Conservation (phyloP, 129 eudicot genomes). For the Pittosporum tobira region DNA sequence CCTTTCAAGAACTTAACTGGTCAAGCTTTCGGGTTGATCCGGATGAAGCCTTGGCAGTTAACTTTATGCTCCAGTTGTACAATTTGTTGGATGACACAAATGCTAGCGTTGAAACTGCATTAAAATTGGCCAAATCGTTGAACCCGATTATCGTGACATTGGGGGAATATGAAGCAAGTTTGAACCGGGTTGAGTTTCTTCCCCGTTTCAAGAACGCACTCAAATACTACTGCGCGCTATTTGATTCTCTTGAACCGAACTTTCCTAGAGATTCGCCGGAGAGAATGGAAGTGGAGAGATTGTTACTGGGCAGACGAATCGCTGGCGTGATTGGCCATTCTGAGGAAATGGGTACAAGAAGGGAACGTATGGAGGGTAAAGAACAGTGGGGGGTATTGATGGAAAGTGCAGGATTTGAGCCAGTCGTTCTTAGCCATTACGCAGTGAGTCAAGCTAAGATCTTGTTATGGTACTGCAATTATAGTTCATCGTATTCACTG, state of each 20-base stretch:
- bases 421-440: constrained; percentile 64
- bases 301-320: constrained; percentile 61
- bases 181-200: constrained; percentile 54
- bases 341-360: constrained; percentile 37
- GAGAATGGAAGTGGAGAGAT: constrained; percentile 58
- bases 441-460: constrained; percentile 84
- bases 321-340: constrained; percentile 47
- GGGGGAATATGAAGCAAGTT: constrained; percentile 77
- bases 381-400: constrained; percentile 64
- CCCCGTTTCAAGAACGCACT: constrained; percentile 58
- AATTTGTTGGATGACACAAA: constrained; percentile 47
- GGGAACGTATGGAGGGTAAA: constrained; percentile 76
- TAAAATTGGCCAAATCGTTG: constrained; percentile 60
- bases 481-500: constrained; percentile 51
- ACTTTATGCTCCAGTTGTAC: constrained; percentile 87
- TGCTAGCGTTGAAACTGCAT: constrained; percentile 36
- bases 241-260: constrained; percentile 72
- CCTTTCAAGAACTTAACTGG: constrained; percentile 33
- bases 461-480: constrained; percentile 77
- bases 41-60: constrained; percentile 72
- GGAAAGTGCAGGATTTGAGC: constrained; percentile 62
- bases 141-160: constrained; percentile 70
- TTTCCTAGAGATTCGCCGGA: constrained; percentile 58
- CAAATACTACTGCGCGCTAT: constrained; percentile 52
- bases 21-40: constrained; percentile 60